phyloP scores from a whole-genome alignment of 139 green algal genomes.

The Pseudopediastrum boryanum region DNA sequence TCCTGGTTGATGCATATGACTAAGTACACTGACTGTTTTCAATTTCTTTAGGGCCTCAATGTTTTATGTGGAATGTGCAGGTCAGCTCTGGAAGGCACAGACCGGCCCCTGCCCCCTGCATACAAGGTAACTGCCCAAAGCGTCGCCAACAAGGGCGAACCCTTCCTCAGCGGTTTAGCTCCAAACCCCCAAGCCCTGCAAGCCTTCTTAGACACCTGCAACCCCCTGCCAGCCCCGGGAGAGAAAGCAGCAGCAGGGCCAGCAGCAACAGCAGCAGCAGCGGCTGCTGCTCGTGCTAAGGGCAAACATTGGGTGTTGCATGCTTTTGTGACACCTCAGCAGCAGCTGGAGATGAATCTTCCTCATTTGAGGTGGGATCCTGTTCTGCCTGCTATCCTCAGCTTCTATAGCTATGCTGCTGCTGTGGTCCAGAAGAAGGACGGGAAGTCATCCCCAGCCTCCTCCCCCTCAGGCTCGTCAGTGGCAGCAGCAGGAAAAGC shows the following conservation, averaged over 20 bases:
- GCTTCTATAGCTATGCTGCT: constrained; percentile 56
- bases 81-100: constrained; percentile 21
- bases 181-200: constrained; percentile 30
- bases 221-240: too few relatives aligned
- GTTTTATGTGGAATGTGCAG: neutral
- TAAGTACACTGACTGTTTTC: too few relatives aligned
- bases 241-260: constrained; percentile 18
- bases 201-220: constrained; percentile 37
- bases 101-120: constrained; percentile 4
- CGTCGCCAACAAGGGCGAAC: constrained; percentile 64
- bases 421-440: too few relatives aligned
- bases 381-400: constrained; percentile 44
- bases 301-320: neutral
- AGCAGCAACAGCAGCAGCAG: neutral
- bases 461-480: too few relatives aligned
- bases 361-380: constrained; percentile 52
- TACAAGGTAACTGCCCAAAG: constrained; percentile 35
- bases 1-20: too few relatives aligned
- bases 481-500: too few relatives aligned
- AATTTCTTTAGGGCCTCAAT: neutral
- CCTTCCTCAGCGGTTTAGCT: constrained; percentile 50
- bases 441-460: too few relatives aligned
- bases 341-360: constrained; percentile 48
- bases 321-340: constrained; percentile 39
- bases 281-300: neutral